Evolutionary conservation across 306 rosid species (phyloP).

Genomic region (Bauhinia variegata): DNA sequence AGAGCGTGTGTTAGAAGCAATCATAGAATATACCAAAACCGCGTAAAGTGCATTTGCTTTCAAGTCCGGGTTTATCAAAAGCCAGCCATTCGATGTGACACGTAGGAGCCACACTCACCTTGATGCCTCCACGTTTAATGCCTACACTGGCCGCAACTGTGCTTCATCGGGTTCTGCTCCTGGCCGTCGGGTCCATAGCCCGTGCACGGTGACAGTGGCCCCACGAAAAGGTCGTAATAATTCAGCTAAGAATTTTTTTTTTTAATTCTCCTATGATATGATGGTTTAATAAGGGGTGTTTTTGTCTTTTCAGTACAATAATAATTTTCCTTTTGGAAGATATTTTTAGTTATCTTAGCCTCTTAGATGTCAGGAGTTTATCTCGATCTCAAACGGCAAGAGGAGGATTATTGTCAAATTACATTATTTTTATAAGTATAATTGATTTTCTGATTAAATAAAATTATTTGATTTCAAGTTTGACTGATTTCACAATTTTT

Average conservation of each 20-base stretch:
- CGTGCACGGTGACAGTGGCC: slow-evolving; percentile 19
- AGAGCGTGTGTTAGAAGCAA: slow-evolving; percentile 59
- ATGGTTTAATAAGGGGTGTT: not conserved
- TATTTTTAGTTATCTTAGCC: no score
- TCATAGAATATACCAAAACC: slow-evolving; percentile 66
- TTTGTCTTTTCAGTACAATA: not conserved
- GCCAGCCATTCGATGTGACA: slow-evolving; percentile 49
- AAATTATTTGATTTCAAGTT: no score
- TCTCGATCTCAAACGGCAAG: not conserved
- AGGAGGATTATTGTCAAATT: not conserved
- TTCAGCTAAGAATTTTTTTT: not conserved
- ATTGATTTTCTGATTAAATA: no score
- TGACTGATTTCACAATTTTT: no score
- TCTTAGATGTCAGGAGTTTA: no score
- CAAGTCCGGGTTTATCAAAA: slow-evolving; percentile 27
- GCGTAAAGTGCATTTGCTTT: slow-evolving; percentile 73
- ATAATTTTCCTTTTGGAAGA: no score
- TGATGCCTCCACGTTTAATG: slow-evolving; percentile 35
- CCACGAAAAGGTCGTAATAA: slow-evolving; percentile 19
- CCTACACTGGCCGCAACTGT: not conserved
- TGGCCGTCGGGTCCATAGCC: slow-evolving; percentile 30
- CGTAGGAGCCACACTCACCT: slow-evolving; percentile 14
- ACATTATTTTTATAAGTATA: no score
- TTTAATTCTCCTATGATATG: no score
- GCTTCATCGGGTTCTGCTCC: slow-evolving; percentile 17